phyloP scores from a whole-genome alignment of 768 basidiomycete genomes.

The Amanita rimosa region DNA sequence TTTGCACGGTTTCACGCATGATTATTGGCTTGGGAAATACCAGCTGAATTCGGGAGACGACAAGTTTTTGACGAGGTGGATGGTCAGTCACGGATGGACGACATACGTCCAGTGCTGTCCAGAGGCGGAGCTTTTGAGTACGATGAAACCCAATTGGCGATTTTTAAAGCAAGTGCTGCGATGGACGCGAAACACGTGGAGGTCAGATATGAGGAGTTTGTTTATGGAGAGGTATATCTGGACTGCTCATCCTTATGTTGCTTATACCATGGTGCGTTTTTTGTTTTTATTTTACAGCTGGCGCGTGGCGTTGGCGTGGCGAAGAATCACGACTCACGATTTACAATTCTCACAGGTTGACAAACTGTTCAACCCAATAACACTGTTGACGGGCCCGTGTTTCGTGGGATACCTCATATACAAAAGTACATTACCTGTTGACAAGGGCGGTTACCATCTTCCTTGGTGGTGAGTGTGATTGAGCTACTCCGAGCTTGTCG shows the following conservation, averaged over 20 bases:
- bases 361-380: slow-evolving; percentile 80
- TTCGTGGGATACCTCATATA: slow-evolving; percentile 69
- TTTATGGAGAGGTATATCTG: slow-evolving; percentile 86
- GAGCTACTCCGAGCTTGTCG: not conserved
- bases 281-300: too few relatives aligned
- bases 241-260: slow-evolving; percentile 85
- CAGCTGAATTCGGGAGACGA: slow-evolving; percentile 92
- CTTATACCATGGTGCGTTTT: slow-evolving; percentile 76
- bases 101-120: slow-evolving; percentile 87
- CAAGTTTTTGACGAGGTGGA: slow-evolving; percentile 93
- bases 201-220: slow-evolving; percentile 77
- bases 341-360: slow-evolving; percentile 40
- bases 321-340: not conserved
- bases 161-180: slow-evolving; percentile 90
- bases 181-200: slow-evolving; percentile 94
- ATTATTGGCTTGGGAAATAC: slow-evolving; percentile 90
- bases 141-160: slow-evolving; percentile 96
- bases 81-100: slow-evolving; percentile 92
- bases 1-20: slow-evolving; percentile 86
- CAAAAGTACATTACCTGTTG: slow-evolving; percentile 62
- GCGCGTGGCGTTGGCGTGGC: too few relatives aligned
- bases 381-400: slow-evolving; percentile 73
- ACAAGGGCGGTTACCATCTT: slow-evolving; percentile 66
- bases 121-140: slow-evolving; percentile 78
- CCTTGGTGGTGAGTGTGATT: slow-evolving; percentile 59